Evolutionary conservation across 2,329 filamentous ascomycete species (phyloP).

Genomic region (Talaromyces sp.): DNA sequence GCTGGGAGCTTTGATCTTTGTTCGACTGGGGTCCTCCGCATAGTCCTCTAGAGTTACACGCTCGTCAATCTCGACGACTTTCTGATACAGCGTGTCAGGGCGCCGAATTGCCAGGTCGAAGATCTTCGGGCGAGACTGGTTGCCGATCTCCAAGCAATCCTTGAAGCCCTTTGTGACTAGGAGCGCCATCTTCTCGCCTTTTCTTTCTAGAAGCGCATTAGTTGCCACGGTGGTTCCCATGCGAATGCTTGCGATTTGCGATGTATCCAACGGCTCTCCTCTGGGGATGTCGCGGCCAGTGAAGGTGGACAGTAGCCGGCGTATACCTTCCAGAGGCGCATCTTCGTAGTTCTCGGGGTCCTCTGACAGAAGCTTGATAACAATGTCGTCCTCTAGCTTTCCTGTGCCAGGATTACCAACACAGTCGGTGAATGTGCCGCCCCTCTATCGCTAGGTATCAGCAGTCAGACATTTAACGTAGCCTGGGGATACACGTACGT

Average conservation of each 20-base stretch:
- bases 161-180: constrained; percentile 83
- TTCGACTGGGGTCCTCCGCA: constrained; percentile 72
- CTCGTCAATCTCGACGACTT: constrained; percentile 85
- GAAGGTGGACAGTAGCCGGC: constrained; percentile 76
- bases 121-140: constrained; percentile 82
- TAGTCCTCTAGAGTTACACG: constrained; percentile 88
- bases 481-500: constrained; percentile 5
- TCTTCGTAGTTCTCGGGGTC: constrained; percentile 87
- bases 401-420: constrained; percentile 51
- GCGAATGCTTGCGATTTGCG: constrained; percentile 79
- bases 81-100: constrained; percentile 79
- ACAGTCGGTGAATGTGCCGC: constrained; percentile 15
- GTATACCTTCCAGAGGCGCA: constrained; percentile 84
- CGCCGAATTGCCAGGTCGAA: constrained; percentile 85
- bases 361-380: constrained; percentile 85
- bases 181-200: constrained; percentile 82
- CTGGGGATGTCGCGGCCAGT: constrained; percentile 69
- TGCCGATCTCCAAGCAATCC: constrained; percentile 83
- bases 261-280: constrained; percentile 73
- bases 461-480: not conserved
- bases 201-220: constrained; percentile 82
- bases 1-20: constrained; percentile 42
- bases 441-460: constrained; percentile 11
- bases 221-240: constrained; percentile 97
- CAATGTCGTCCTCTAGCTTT: constrained; percentile 64